Evolutionary conservation across 306 rosid genomes (phyloP).

Genomic region (Prunus mira): DNA sequence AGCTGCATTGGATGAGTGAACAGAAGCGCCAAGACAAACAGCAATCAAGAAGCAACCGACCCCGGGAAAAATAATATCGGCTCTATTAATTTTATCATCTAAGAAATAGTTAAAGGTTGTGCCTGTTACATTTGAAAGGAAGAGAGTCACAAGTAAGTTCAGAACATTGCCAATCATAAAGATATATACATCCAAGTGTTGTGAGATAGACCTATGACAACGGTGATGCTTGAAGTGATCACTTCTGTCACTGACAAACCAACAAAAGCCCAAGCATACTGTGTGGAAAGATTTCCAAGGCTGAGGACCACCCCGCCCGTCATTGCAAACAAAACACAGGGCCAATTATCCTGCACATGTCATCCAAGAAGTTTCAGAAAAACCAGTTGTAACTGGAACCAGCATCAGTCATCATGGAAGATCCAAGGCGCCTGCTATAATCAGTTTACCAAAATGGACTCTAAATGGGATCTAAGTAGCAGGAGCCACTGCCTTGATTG

Average conservation of each 20-base stretch:
- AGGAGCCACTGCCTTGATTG: too few relatives aligned
- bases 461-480: too few relatives aligned
- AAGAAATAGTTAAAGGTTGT: slow-evolving; percentile 83
- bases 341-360: slow-evolving; percentile 70
- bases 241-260: slow-evolving; percentile 91
- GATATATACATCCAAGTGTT: not conserved
- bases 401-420: not conserved
- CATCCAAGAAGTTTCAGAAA: slow-evolving; percentile 1
- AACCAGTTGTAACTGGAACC: not conserved
- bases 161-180: not conserved
- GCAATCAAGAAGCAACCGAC: slow-evolving; percentile 90
- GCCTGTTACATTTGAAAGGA: slow-evolving; percentile 45
- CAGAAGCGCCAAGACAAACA: slow-evolving; percentile 78
- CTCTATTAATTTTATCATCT: slow-evolving; percentile 73
- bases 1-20: slow-evolving; percentile 81
- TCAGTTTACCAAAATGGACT: too few relatives aligned
- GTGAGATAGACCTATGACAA: slow-evolving; percentile 66
- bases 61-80: slow-evolving; percentile 85
- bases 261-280: slow-evolving; percentile 87
- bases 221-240: slow-evolving; percentile 73
- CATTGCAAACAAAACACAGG: slow-evolving; percentile 84
- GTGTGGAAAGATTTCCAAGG: slow-evolving; percentile 76
- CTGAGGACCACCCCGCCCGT: slow-evolving; percentile 79
- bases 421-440: not conserved
- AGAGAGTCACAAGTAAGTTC: not conserved